phyloP scores from a whole-genome alignment of 2,329 filamentous ascomycete genomes.

The Pseudophaeomoniella oleicola region DNA sequence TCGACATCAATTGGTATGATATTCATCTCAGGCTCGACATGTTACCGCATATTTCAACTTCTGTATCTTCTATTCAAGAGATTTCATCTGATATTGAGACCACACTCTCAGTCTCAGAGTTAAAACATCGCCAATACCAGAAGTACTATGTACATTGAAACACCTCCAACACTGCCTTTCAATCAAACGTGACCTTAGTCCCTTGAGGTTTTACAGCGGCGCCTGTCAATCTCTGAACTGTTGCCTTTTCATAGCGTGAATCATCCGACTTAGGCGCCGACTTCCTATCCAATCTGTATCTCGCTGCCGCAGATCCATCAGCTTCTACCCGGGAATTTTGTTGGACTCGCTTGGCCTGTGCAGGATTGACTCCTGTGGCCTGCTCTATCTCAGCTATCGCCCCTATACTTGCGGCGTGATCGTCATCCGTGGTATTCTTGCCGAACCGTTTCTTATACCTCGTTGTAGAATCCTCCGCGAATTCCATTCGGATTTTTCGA shows the following conservation, averaged over 20 bases:
- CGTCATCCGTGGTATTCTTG: slow-evolving; percentile 12
- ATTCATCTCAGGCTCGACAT: too few species aligned
- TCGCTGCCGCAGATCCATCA: too few species aligned
- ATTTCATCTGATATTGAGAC: too few species aligned
- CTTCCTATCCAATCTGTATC: too few species aligned
- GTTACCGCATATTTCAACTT: too few species aligned
- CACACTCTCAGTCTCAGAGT: too few species aligned
- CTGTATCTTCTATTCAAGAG: too few species aligned
- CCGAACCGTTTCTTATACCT: slow-evolving; percentile 91
- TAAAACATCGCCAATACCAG: background rate
- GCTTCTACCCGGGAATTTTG: too few species aligned
- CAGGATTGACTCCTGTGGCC: too few species aligned
- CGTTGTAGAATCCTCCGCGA: slow-evolving; percentile 77
- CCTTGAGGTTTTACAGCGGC: slow-evolving; percentile 66
- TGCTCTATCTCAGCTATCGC: slow-evolving; percentile 13
- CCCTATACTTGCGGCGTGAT: slow-evolving; percentile 12
- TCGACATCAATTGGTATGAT: too few species aligned
- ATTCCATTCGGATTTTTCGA: slow-evolving; percentile 72
- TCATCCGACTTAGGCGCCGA: too few species aligned
- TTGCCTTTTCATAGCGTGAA: slow-evolving; percentile 26
- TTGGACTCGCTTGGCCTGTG: too few species aligned
- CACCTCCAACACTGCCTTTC: slow-evolving; percentile 9
- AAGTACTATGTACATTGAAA: background rate
- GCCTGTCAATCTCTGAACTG: slow-evolving; percentile 55
- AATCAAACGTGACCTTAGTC: slow-evolving; percentile 73